Evolutionary conservation across 2,329 filamentous ascomycete species (phyloP).

Genomic region (Cordyceps cateniannulata): DNA sequence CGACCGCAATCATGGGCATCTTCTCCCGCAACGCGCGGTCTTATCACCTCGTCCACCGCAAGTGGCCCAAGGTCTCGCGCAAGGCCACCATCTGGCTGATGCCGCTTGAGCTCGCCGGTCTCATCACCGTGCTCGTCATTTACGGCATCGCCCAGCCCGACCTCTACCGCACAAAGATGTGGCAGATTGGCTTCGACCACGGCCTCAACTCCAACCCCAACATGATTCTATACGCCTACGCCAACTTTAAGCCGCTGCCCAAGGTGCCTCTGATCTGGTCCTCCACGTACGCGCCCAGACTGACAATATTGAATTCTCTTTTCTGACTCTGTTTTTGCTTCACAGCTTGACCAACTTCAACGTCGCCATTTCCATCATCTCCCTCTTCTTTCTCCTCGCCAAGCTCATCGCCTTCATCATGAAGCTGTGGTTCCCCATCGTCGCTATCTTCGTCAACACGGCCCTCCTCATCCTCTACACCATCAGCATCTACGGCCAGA

Average conservation of each 20-base stretch:
- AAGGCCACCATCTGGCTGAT: slow-evolving; percentile 58
- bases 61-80: slow-evolving; percentile 45
- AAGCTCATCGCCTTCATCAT: slow-evolving; percentile 66
- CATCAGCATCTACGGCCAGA: slow-evolving; percentile 63
- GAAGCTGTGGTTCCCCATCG: slow-evolving; percentile 61
- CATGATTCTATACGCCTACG: slow-evolving; percentile 64
- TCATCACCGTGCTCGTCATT: slow-evolving; percentile 60
- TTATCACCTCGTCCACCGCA: slow-evolving; percentile 52
- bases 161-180: slow-evolving; percentile 64
- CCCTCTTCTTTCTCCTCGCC: slow-evolving; percentile 67
- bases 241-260: slow-evolving; percentile 60
- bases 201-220: slow-evolving; percentile 69
- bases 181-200: slow-evolving; percentile 64
- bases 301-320: neutral
- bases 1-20: slow-evolving; percentile 4
- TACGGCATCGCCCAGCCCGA: slow-evolving; percentile 70
- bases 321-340: neutral
- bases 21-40: slow-evolving; percentile 11
- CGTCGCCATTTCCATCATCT: slow-evolving; percentile 67
- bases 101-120: slow-evolving; percentile 57
- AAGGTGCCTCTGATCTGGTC: slow-evolving; percentile 67
- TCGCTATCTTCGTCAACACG: slow-evolving; percentile 53
- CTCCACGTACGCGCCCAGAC: slow-evolving; percentile 49
- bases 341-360: slow-evolving; percentile 67
- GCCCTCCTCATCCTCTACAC: slow-evolving; percentile 56